Conservation (phyloP, 805 yeast genomes). For the Candida insectorum region DNA sequence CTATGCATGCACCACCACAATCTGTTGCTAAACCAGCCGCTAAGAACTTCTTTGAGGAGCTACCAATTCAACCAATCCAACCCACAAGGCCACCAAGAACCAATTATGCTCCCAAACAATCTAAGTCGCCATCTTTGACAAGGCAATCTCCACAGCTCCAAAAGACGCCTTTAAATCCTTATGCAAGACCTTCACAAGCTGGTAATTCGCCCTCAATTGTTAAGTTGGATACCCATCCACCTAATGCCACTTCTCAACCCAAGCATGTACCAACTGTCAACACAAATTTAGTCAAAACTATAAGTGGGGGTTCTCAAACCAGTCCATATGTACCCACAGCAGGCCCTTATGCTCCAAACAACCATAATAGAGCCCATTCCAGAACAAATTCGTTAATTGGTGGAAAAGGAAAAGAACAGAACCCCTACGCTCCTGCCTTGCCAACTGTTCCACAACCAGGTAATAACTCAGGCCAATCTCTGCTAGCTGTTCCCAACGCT, state of each 20-base stretch:
- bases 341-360: conserved; percentile 43
- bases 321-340: conserved; percentile 43
- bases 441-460: conserved; percentile 3
- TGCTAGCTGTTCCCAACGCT: not conserved
- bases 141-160: conserved; percentile 10
- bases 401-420: conserved; percentile 35
- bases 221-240: conserved; percentile 1
- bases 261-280: conserved; percentile 15
- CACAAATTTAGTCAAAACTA: conserved; percentile 20
- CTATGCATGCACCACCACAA: not conserved
- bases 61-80: conserved; percentile 42
- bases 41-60: conserved; percentile 57
- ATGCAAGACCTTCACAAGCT: conserved; percentile 11
- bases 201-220: not conserved
- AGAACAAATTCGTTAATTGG: conserved; percentile 40
- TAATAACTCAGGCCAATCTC: not conserved
- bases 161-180: conserved; percentile 27
- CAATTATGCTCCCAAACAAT: conserved; percentile 7
- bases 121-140: conserved; percentile 12
- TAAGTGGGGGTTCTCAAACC: conserved; percentile 18
- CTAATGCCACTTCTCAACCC: conserved; percentile 4
- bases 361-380: conserved; percentile 33
- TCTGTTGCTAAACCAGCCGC: conserved; percentile 1
- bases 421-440: conserved; percentile 37
- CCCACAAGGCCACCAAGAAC: conserved; percentile 28